Evolutionary conservation across 768 basidiomycete species (phyloP).

Genomic region (Exsudoporus frostii): DNA sequence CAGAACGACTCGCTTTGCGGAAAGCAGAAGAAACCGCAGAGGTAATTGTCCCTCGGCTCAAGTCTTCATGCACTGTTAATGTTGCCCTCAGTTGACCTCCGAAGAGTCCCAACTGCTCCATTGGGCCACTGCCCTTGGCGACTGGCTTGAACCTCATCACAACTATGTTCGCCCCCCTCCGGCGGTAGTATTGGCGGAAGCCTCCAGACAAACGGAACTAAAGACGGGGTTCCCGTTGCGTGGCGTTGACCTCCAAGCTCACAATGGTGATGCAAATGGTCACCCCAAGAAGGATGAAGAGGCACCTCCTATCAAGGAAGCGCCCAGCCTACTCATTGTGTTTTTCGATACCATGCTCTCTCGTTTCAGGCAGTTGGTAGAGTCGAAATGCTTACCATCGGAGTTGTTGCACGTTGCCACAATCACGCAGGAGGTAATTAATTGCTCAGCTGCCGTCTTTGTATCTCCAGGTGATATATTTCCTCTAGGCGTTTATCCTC

Average conservation of each 20-base stretch:
- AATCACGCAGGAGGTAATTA: constrained; percentile 67
- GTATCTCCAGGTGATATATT: background rate
- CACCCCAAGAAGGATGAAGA: constrained; percentile 70
- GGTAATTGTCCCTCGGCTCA: constrained; percentile 32
- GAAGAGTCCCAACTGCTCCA: constrained; percentile 59
- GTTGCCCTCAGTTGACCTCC: constrained; percentile 51
- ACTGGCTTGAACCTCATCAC: constrained; percentile 79
- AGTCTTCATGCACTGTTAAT: constrained; percentile 1
- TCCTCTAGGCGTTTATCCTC: constrained; percentile 63
- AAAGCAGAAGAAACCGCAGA: constrained; percentile 53
- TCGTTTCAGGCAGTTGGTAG: constrained; percentile 46
- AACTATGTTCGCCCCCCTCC: constrained; percentile 70
- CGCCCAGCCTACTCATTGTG: constrained; percentile 48
- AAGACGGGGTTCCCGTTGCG: constrained; percentile 69
- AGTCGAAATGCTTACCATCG: constrained; percentile 39
- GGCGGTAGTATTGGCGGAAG: constrained; percentile 67
- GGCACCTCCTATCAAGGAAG: constrained; percentile 58
- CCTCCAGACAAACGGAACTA: constrained; percentile 65
- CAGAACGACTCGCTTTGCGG: constrained; percentile 53
- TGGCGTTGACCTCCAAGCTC: constrained; percentile 48
- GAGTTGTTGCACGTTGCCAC: constrained; percentile 71
- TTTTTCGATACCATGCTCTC: constrained; percentile 64
- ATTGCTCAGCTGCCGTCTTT: background rate
- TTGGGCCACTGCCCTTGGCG: constrained; percentile 58
- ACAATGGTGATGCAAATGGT: constrained; percentile 35